Evolutionary conservation across 768 basidiomycete genomes (phyloP).

Genomic region (Krasilnikovozyma curviuscula): DNA sequence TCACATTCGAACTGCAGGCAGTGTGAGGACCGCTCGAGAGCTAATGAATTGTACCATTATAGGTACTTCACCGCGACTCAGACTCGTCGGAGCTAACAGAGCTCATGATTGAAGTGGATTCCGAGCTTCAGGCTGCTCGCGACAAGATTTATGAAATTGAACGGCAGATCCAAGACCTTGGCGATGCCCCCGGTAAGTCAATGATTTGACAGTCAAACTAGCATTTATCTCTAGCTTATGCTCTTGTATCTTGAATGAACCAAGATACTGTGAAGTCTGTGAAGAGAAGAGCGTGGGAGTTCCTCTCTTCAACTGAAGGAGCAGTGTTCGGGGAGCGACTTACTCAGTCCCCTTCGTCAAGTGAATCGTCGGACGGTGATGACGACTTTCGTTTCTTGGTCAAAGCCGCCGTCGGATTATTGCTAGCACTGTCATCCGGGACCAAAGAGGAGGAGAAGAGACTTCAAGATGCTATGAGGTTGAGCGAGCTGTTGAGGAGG

Average conservation of each 20-base stretch:
- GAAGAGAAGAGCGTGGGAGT: constrained; percentile 8
- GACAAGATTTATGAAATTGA: constrained; percentile 50
- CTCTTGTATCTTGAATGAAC: background rate
- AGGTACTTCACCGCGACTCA: constrained; percentile 20
- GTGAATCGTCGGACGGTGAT: constrained; percentile 8
- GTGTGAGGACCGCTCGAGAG: constrained; percentile 15
- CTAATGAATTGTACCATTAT: constrained; percentile 34
- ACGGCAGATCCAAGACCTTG: constrained; percentile 35
- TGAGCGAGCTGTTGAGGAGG: constrained; percentile 30
- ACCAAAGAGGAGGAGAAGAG: constrained; percentile 6
- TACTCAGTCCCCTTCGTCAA: too few relatives aligned
- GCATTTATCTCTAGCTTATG: constrained; percentile 1
- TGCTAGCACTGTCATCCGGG: constrained; percentile 13
- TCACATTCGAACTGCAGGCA: constrained; percentile 18
- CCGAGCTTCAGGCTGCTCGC: constrained; percentile 55
- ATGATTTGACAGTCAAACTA: background rate
- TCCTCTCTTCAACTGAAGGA: background rate
- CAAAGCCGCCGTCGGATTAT: constrained; percentile 5
- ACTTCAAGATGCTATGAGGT: constrained; percentile 11
- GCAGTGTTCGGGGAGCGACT: too few relatives aligned
- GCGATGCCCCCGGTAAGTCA: constrained; percentile 17
- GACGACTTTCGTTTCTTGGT: constrained; percentile 12
- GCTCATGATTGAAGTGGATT: constrained; percentile 49
- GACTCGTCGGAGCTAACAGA: constrained; percentile 8
- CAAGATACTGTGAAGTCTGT: constrained; percentile 13